phyloP scores from a whole-genome alignment of 2,329 filamentous ascomycete species.

The Ramichloridium luteum region DNA sequence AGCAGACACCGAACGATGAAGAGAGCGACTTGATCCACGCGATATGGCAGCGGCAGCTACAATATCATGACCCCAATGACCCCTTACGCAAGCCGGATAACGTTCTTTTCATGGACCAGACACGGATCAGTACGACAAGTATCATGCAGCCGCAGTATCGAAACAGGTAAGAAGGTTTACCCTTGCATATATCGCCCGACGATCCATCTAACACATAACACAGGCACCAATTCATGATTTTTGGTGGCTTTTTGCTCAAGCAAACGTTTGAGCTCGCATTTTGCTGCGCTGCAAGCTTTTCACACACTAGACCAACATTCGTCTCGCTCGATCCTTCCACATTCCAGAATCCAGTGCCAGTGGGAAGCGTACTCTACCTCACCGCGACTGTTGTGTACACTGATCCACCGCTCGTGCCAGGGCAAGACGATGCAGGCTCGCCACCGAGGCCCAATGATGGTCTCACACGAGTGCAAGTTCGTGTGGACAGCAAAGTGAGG shows the following conservation, averaged over 20 bases:
- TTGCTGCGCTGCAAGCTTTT: conserved; percentile 59
- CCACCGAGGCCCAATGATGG: conserved; percentile 25
- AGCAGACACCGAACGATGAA: conserved; percentile 56
- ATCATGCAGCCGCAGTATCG: conserved; percentile 67
- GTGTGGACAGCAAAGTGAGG: conserved; percentile 59
- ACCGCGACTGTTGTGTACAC: conserved; percentile 61
- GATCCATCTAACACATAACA: not conserved
- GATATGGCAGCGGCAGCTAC: conserved; percentile 58
- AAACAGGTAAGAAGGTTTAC: conserved; percentile 33
- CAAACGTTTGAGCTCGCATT: conserved; percentile 67
- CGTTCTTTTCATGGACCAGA: conserved; percentile 50
- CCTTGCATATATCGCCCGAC: too few relatives aligned
- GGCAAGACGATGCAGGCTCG: conserved; percentile 23
- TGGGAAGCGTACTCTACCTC: conserved; percentile 63
- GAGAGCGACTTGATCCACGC: conserved; percentile 61
- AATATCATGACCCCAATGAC: conserved; percentile 50
- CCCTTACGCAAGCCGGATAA: conserved; percentile 43
- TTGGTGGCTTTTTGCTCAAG: conserved; percentile 62
- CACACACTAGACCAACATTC: conserved; percentile 58
- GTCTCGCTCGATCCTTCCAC: conserved; percentile 61
- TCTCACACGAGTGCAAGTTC: conserved; percentile 53
- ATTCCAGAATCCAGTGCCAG: conserved; percentile 63
- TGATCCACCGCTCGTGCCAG: conserved; percentile 43
- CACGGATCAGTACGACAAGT: conserved; percentile 50
- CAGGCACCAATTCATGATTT: conserved; percentile 62